Base-by-base conservation (phyloP, 805 yeast species). In the Teunomyces gatunensis region DNA sequence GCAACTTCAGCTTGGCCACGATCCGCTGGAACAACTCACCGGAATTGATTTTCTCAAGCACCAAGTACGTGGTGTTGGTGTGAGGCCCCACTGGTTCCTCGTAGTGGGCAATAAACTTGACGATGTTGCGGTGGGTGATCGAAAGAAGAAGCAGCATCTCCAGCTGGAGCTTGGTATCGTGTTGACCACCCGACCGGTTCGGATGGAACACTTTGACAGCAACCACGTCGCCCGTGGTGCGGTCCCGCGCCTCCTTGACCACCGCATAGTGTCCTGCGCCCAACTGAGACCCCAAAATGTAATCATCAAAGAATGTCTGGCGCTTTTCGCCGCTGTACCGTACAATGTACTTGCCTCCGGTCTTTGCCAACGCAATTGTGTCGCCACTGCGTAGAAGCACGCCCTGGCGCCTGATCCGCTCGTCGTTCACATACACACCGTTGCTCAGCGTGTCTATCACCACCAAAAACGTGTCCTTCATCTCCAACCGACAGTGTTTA, bases 201-300 rank as follows among this genome's bases (percentile, higher is more conserved):
- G 85, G 84, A 54, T 81, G 84, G 63, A 87, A 87, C 6, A 87
- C 82, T 58, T 87, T 87, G 3, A 87, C 88, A 0, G 92, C 94
- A 42, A 81, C 86, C 2, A 75, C 65, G 43, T 76, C 75, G 0
- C 89, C 89, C 0, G 83, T 75, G 6, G 65, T 62, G 54, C 82
- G 77, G 51, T 79, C 75, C 6, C 72, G 70, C 2, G 89, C 89
- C 54, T 84, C 87, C 58, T 81, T 84, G 3, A 87, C 94, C n/a
- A 81, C 81, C 0, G 94, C 92, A 57, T 87, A 87, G 64, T 87
- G 92, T 0, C 94, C 94, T 3, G 85, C 68, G 0, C 94, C 94
- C 18, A 87, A 64, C 52, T 83, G 80, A 47, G 71, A 73, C 0
- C 87, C 88, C 15, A 80, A 49, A 5, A 77, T 69, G 54, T 79